phyloP scores from a whole-genome alignment of 2,329 filamentous ascomycete genomes.

The Xylaria sp. region DNA sequence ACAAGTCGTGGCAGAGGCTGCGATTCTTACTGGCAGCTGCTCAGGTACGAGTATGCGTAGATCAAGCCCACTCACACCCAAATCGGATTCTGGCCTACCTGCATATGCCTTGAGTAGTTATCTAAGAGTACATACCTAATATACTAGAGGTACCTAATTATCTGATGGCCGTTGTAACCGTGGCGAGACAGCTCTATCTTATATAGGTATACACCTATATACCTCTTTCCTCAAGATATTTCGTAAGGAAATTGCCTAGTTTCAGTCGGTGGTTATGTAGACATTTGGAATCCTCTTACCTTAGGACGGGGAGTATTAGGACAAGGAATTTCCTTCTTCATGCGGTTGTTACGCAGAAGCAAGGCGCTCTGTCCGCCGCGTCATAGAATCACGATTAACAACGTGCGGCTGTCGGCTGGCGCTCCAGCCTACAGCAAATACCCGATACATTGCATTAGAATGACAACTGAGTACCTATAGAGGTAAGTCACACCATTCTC shows the following conservation, averaged over 20 bases:
- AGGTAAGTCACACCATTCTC: background rate
- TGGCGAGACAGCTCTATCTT: too few species aligned
- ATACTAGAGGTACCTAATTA: too few species aligned
- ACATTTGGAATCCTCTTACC: background rate
- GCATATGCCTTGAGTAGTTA: too few species aligned
- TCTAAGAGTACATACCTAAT: too few species aligned
- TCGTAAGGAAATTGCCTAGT: background rate
- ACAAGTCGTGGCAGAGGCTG: conserved; percentile 15
- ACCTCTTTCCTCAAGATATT: too few species aligned
- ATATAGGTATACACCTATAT: too few species aligned
- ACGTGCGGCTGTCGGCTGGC: background rate
- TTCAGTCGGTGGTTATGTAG: background rate
- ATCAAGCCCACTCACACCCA: background rate
- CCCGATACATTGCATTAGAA: background rate
- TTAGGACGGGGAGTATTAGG: background rate
- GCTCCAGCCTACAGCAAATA: too few species aligned
- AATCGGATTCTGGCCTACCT: too few species aligned
- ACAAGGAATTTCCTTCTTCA: background rate
- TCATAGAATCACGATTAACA: background rate
- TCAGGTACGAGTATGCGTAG: background rate
- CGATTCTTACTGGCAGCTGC: conserved; percentile 21
- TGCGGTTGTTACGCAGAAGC: background rate
- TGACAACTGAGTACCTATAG: too few species aligned
- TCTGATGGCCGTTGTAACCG: too few species aligned
- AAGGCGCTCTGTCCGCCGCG: background rate